These are phyloP conservation scores for Stephanodiscus triporus DNA, from an alignment of 108 stramenopile genomes.

Conservation along the genomic window DNA sequence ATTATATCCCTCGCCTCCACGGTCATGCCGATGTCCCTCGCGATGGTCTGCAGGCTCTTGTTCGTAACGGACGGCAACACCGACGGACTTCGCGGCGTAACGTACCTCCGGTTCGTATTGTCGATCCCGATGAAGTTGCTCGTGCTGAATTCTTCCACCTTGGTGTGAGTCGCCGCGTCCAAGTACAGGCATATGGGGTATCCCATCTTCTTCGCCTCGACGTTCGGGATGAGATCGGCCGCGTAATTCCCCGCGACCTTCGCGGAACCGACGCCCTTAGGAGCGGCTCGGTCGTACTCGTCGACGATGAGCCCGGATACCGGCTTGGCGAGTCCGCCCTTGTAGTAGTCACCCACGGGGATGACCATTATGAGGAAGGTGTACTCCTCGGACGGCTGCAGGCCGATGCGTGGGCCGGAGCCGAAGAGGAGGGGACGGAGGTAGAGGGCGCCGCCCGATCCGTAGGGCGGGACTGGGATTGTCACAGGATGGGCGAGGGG, in stretches of 20 bases:
- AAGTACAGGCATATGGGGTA: conserved; percentile 96
- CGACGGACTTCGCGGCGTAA: conserved; percentile 90
- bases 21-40: conserved; percentile 86
- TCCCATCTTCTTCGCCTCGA: conserved; percentile 94
- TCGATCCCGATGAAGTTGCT: conserved; percentile 98
- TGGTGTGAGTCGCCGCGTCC: conserved; percentile 91
- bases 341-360: conserved; percentile 99
- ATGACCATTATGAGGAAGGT: conserved; percentile 93
- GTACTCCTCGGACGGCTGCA: conserved; percentile 98
- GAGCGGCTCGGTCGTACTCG: conserved; percentile 97
- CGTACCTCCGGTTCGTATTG: conserved; percentile 74
- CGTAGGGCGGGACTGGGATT: conserved; percentile 95
- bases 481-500: no score
- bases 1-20: conserved; percentile 86
- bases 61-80: conserved; percentile 97
- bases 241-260: conserved; percentile 99
- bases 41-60: conserved; percentile 95
- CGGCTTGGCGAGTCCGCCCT: conserved; percentile 91
- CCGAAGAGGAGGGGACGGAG: conserved; percentile 96
- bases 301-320: conserved; percentile 91
- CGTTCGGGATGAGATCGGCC: conserved; percentile 96
- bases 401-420: conserved; percentile 92
- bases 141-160: conserved; percentile 97
- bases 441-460: conserved; percentile 93
- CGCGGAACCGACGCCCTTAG: conserved; percentile 93